Evolutionary conservation across 129 eudicot genomes (phyloP), one percentile per base, ranked within the genome.

Genomic region (Tagetes patula): DNA sequence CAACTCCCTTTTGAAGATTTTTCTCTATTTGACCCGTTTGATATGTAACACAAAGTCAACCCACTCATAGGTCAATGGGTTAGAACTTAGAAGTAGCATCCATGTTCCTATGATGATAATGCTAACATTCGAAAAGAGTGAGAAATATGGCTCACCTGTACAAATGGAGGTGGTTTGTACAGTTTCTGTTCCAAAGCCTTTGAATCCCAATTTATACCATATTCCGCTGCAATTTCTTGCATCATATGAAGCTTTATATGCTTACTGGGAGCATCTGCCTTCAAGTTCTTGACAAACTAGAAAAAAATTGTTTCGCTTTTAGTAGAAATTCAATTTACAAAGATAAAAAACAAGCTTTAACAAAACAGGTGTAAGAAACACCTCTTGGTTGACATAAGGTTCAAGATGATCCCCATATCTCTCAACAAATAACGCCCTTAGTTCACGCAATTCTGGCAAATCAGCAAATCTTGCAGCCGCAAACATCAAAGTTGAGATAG

Each of bases 381-480:
- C 97, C 96, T 92, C 87, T 67, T 87, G 77, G 75, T 79, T 88
- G 76, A 77, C 91, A 75, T 70, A 87, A 75, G 75, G 65, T 43
- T 95, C 99, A 32, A 95, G 61, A 49, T 72, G 49, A 56, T 83
- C 84, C 64, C 87, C 97, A 63, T 95, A 91, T 85, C 87, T 85
- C 46, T 85, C 87, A 3, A 83, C 37, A 65, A 91, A 95, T 39
- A 83, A 27, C 74, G 46, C 77, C 78, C 99, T 80, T 11, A 95
- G 84, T 46, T 88, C 88, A 1, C 97, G 85, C 41, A 95, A 71
- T 61, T 95, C 99, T 0, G 99, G 99, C 75, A 95, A 67, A 81
- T 95, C 99, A 36, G 97, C 94, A 60, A 95, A 85, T 72, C 97
- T 85, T 62, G 99, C 97, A 27, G 97, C 97, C 4, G 99, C 97